Percentiles rank a stretch among this genome's conserved stretches.
Evolutionary conservation across 2,329 filamentous ascomycete genomes (phyloP).

Genomic region (Claviceps monticola): DNA sequence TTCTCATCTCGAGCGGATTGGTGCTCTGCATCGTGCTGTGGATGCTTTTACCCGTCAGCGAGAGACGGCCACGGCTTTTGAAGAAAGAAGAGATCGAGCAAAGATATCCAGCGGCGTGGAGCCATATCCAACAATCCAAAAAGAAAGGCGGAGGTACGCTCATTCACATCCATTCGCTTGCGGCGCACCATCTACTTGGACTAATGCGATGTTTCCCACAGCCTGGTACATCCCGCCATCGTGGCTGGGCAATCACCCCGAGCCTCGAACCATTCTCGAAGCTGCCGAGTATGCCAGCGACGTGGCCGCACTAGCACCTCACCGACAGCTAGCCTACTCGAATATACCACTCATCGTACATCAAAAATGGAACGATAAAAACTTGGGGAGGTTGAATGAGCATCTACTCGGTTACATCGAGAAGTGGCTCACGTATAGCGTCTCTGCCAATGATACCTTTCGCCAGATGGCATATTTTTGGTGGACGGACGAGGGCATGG

Average conservation of each 20-base stretch:
- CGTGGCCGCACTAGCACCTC: conserved; percentile 5
- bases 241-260: conserved; percentile 8
- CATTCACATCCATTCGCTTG: background rate
- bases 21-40: conserved; percentile 5
- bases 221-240: conserved; percentile 13
- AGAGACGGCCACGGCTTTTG: background rate
- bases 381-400: conserved; percentile 8
- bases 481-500: conserved; percentile 12
- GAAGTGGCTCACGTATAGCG: conserved; percentile 10
- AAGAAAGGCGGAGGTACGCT: conserved; percentile 10
- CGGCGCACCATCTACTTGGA: background rate
- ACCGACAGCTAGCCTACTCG: conserved; percentile 10
- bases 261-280: conserved; percentile 11
- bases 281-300: conserved; percentile 10
- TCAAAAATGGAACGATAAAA: conserved; percentile 11
- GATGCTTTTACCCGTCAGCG: conserved; percentile 1
- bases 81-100: background rate
- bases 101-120: conserved; percentile 10
- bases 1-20: background rate
- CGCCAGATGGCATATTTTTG: conserved; percentile 13
- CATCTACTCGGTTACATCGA: conserved; percentile 11
- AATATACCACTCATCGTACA: conserved; percentile 14
- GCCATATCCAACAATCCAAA: conserved; percentile 9
- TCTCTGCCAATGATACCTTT: conserved; percentile 1
- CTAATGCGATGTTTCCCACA: conserved; percentile 1